Base-by-base conservation (phyloP, 2,329 filamentous ascomycete genomes). In the Emmonsia crescens region DNA sequence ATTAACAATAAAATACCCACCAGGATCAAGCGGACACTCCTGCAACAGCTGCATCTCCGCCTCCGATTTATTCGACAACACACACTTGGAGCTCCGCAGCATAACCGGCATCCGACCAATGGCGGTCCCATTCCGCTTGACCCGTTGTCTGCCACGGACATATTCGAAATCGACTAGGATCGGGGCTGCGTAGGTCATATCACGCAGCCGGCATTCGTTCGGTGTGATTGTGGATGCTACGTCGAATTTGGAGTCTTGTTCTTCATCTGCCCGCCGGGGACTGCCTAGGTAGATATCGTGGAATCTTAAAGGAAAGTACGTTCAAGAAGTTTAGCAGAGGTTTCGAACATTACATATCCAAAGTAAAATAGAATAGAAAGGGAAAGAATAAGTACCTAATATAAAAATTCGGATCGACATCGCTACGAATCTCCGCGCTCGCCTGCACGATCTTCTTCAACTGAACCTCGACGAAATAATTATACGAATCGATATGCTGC, bases 401-500 rank as follows among this genome's bases (percentile, higher is more conserved):
- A 80, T 89, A 96, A 73, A 97, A 97, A 66, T 88, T 89, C 66
- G 89, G 89, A 71, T 97, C 91, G 54, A 94, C 89, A 79, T 97
- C 93, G 75, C 92, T 96, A 67, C 89, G 85, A 65, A 99, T 89
- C 48, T 86, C 88, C 57, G 88, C 86, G 73, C 96, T 97, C 59
- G 93, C 89, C 72, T 90, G 87, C 67, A 99, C 88, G 68, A 99
- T 99, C 70, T 96, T 92, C 77, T 96, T 96, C 74, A 99, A 86
- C 73, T 97, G 92, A 61, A 95, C 89, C 68, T 99, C 91, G 67
- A 96, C 89, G 69, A 99, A 97, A 77, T 94, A 96, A 77, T 99
- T 96, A 82, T 95, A 99, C 29, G 94, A 97, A 78, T 99, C 95
- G 72, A 96, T 93, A 75, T 96, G 92, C 80, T 97, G 93, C 76